Evolutionary conservation across 1,139 yeast genomes (phyloP), one percentile per base, ranked within the genome.

Genomic region (Saccharomyces hybrid): DNA sequence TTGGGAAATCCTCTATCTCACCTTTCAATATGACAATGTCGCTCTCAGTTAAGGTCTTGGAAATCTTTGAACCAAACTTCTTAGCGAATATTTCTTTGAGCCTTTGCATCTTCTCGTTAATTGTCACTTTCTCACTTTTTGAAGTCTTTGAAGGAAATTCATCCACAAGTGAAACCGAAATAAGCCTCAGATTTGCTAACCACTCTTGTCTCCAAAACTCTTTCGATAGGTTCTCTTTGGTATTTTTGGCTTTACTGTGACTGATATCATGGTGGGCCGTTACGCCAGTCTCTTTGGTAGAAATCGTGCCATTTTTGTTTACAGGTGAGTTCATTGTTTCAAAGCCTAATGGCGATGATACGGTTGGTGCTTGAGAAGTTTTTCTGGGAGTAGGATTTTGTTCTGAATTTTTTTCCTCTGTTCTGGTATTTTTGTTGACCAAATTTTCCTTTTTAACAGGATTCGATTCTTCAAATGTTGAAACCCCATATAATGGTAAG

Each of bases 401-500:
- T 38, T 34, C 12, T n/a, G 14, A 19, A 9, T 11, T 14, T 14
- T 14, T 14, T 34, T 9, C 16, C 21, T 19, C 41, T 16, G 12
- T 3, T 16, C 6, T 16, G 24, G 16, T 38, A 38, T 38, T 16
- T 16, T 38, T 38, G 19, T 38, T 19, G 12, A 21, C 19, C 44
- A 4, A 9, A 38, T 19, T 12, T 14, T 46, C 26, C 21, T 4
- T 7, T 21, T 46, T 21, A 46, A 16, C 14, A 12, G 5, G 11
- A 26, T 14, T 11, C 5, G 21, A 16, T 4, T 29, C 46, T 29
- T 28, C 46, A 4, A 28, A 16, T 14, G 14, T 27, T 31, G 19
- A n/a, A 48, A 32, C 12, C 3, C 41, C 48, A n/a, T 57, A 54
- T 4, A 60, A 44, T 7, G 64, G 58, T 3, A 57, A 19, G 47